Conservation (phyloP, 192 early-diverging fungal species). For the Coemansia aciculifera region DNA sequence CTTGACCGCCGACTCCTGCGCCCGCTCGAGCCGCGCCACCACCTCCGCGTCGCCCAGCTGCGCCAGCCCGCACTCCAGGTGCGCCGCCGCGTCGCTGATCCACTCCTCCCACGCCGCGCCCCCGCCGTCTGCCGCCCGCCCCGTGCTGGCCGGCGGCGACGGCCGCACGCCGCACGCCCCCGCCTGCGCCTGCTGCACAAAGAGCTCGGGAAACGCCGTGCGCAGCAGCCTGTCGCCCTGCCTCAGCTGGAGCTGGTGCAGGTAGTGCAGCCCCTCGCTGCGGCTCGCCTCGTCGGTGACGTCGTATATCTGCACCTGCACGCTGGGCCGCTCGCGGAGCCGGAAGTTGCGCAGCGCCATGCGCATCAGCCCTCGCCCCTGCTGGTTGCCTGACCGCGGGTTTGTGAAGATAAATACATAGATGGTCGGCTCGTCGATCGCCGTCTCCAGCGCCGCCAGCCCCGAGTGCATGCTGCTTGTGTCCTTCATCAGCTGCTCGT, state of each 20-base stretch:
- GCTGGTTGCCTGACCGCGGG: constrained; percentile 71
- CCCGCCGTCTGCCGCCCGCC: not conserved
- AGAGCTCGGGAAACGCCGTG: constrained; percentile 51
- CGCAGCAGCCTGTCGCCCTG: constrained; percentile 49
- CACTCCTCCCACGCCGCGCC: constrained; percentile 38
- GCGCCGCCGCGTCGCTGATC: constrained; percentile 45
- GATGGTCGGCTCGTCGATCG: constrained; percentile 54
- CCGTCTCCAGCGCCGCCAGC: constrained; percentile 8
- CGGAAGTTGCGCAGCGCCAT: constrained; percentile 69
- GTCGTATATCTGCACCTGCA: constrained; percentile 75
- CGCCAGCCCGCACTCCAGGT: constrained; percentile 37
- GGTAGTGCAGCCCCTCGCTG: constrained; percentile 58
- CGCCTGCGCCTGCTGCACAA: constrained; percentile 6
- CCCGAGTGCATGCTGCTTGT: constrained; percentile 25
- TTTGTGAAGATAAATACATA: constrained; percentile 78
- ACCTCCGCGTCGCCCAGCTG: constrained; percentile 41
- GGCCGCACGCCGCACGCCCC: not conserved
- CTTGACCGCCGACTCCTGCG: constrained; percentile 55
- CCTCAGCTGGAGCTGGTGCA: constrained; percentile 57
- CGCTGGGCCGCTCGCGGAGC: constrained; percentile 60
- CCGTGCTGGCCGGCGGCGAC: constrained; percentile 6
- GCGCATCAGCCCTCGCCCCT: constrained; percentile 61
- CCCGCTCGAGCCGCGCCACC: constrained; percentile 31
- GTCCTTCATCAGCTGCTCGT: constrained; percentile 48
- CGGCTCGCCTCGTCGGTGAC: constrained; percentile 62